Conservation (phyloP, 352 stramenopile genomes). For the Phytophthora fragariaefolia region DNA sequence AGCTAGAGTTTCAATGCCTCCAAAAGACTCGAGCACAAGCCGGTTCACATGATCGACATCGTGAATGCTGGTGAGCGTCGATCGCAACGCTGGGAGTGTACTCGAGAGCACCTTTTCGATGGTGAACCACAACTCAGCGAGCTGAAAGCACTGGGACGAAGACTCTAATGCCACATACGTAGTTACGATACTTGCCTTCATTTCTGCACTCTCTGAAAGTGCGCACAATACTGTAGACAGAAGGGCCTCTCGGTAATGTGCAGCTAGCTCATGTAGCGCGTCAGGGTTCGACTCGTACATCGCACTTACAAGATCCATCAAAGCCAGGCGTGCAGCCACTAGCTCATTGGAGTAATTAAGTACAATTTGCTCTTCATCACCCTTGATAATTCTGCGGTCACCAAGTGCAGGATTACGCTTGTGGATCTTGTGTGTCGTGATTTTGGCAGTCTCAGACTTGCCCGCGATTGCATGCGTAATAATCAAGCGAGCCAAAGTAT, state of each 20-base stretch:
- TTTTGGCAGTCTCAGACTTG: slow-evolving; percentile 63
- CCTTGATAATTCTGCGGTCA: slow-evolving; percentile 30
- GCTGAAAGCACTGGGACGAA: slow-evolving; percentile 51
- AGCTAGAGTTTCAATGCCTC: slow-evolving; percentile 59
- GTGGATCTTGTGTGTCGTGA: slow-evolving; percentile 57
- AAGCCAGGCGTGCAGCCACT: slow-evolving; percentile 41
- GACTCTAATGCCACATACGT: slow-evolving; percentile 58
- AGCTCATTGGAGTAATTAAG: slow-evolving; percentile 52
- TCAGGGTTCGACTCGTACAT: slow-evolving; percentile 52
- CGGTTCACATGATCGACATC: slow-evolving; percentile 54
- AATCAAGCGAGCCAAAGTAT: slow-evolving; percentile 49
- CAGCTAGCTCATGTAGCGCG: slow-evolving; percentile 57
- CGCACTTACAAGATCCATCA: slow-evolving; percentile 56
- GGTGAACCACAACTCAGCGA: slow-evolving; percentile 59
- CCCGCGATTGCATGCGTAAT: slow-evolving; percentile 66
- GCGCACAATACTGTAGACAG: slow-evolving; percentile 60
- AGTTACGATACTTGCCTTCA: slow-evolving; percentile 63
- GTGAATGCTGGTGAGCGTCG: slow-evolving; percentile 48
- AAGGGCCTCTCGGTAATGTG: slow-evolving; percentile 69
- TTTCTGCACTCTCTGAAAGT: slow-evolving; percentile 55
- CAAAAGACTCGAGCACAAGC: slow-evolving; percentile 69
- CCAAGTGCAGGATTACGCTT: slow-evolving; percentile 49
- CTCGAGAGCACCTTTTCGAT: slow-evolving; percentile 56
- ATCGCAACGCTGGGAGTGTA: slow-evolving; percentile 46
- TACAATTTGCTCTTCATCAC: slow-evolving; percentile 52